Evolutionary conservation across 257 asterid genomes (phyloP).

Genomic region (Petunia axillaris): DNA sequence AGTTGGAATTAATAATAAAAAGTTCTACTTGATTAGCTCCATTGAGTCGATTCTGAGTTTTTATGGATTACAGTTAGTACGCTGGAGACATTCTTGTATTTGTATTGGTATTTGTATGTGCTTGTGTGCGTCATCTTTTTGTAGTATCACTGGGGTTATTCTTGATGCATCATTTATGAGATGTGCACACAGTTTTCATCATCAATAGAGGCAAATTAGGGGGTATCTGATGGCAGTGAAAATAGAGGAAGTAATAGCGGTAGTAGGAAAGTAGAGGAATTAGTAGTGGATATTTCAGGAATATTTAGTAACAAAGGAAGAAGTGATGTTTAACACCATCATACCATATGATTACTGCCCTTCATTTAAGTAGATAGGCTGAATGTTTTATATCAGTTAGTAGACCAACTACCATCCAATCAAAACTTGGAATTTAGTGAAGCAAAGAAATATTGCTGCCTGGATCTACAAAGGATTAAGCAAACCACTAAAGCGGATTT

Average conservation of each 20-base stretch:
- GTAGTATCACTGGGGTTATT: not conserved
- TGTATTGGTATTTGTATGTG: not conserved
- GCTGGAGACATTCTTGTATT: not conserved
- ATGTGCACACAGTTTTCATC: not conserved
- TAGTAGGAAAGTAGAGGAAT: not conserved
- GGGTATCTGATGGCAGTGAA: not conserved
- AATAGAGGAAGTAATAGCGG: not conserved
- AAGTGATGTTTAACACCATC: not conserved
- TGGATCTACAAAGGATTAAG: not conserved
- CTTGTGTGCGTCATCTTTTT: not conserved
- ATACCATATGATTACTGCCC: not conserved
- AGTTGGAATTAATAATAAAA: conserved; percentile 14
- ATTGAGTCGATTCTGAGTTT: not conserved
- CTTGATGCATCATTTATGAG: not conserved
- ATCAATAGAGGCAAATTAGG: not conserved
- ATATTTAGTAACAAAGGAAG: not conserved
- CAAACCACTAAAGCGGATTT: too few relatives aligned
- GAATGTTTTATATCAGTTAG: conserved; percentile 5
- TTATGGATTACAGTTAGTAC: not conserved
- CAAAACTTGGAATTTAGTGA: not conserved
- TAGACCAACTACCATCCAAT: not conserved
- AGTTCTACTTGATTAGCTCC: not conserved
- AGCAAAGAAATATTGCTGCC: not conserved
- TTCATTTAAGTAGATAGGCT: conserved; percentile 7
- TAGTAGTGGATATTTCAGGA: not conserved